Conservation (phyloP, 2,329 filamentous ascomycete genomes). For the Penicillium glabrum region DNA sequence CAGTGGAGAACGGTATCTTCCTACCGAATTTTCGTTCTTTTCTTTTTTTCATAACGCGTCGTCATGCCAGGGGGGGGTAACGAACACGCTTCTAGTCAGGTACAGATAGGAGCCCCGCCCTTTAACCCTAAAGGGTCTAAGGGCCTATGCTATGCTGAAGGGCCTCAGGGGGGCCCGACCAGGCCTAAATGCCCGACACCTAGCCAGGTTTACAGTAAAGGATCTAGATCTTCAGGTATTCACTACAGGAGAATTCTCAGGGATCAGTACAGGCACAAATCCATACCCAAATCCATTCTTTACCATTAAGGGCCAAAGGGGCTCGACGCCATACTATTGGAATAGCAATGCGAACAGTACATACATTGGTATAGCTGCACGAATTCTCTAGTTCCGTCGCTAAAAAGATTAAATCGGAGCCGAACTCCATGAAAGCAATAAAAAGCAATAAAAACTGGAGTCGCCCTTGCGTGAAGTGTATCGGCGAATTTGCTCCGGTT, state of each 20-base stretch:
- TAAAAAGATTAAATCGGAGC: not conserved
- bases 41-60: not conserved
- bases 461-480: conserved; percentile 11
- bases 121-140: conserved; percentile 9
- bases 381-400: not conserved
- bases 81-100: not conserved
- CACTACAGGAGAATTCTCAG: conserved; percentile 2
- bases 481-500: conserved; percentile 13
- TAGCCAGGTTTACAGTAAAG: not conserved
- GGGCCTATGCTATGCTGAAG: not conserved
- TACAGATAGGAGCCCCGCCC: not conserved
- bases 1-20: not conserved
- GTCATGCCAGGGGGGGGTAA: conserved; percentile 1
- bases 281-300: not conserved
- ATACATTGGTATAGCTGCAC: not conserved
- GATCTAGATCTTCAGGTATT: not conserved
- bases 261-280: not conserved
- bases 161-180: not conserved
- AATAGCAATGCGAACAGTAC: not conserved
- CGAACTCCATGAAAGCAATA: not conserved
- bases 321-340: not conserved
- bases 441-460: not conserved
- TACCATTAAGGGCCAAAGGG: not conserved
- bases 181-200: not conserved
- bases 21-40: not conserved